Evolutionary conservation across 805 yeast genomes (phyloP).

Genomic region (Pichia cabralensis): DNA sequence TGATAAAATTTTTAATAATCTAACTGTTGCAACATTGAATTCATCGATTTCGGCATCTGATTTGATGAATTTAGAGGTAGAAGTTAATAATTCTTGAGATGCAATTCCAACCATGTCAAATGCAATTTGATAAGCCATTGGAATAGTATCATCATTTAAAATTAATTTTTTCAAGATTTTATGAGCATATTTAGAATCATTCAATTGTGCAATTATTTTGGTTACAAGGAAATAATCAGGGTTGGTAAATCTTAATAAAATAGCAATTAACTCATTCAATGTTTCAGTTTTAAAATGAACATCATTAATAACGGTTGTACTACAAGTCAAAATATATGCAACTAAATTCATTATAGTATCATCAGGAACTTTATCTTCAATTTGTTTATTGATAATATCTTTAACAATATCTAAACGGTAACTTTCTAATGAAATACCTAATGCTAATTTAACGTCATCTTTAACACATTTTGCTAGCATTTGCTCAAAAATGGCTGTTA

Average conservation of each 20-base stretch:
- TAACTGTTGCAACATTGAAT: slow-evolving; percentile 16
- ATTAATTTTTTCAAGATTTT: slow-evolving; percentile 56
- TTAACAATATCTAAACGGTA: slow-evolving; percentile 76
- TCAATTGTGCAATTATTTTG: slow-evolving; percentile 80
- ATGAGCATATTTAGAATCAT: slow-evolving; percentile 63
- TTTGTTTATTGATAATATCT: slow-evolving; percentile 33
- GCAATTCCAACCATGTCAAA: slow-evolving; percentile 90
- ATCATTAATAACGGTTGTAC: slow-evolving; percentile 49
- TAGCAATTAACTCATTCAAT: slow-evolving; percentile 49
- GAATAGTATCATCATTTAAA: slow-evolving; percentile 28
- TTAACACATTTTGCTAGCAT: slow-evolving; percentile 77
- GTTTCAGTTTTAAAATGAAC: slow-evolving; percentile 58
- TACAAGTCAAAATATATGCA: slow-evolving; percentile 67
- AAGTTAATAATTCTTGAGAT: slow-evolving; percentile 74
- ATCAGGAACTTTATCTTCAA: slow-evolving; percentile 31
- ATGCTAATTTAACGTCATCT: slow-evolving; percentile 65
- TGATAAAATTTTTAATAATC: slow-evolving; percentile 57
- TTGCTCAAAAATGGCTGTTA: slow-evolving; percentile 65
- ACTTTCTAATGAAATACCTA: slow-evolving; percentile 87
- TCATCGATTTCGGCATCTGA: slow-evolving; percentile 20
- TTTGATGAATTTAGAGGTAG: slow-evolving; percentile 33
- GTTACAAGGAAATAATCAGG: slow-evolving; percentile 81
- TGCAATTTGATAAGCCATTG: slow-evolving; percentile 84
- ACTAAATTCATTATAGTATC: slow-evolving; percentile 46
- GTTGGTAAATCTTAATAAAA: slow-evolving; percentile 44